These are phyloP conservation scores for Penicillium pancosmium DNA, from an alignment of 495 filamentous ascomycete genomes.

Conservation along the genomic window DNA sequence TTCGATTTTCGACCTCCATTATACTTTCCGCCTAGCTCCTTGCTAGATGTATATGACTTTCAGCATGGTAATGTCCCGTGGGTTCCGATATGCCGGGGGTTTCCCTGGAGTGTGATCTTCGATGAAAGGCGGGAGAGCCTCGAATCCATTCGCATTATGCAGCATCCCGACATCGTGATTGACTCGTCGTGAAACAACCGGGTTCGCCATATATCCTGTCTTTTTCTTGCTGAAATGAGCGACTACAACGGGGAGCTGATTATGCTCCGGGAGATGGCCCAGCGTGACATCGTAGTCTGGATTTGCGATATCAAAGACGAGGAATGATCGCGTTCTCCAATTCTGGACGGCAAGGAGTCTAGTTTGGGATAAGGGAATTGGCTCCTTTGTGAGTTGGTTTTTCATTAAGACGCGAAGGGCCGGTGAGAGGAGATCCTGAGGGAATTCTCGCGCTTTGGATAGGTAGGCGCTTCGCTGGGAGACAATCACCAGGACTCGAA, in stretches of 20 bases:
- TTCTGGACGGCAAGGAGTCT: conserved; percentile 29
- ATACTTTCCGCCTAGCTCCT: background rate
- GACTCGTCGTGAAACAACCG: conserved; percentile 26
- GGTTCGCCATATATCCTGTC: conserved; percentile 24
- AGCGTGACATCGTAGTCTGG: conserved; percentile 27
- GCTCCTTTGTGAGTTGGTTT: conserved; percentile 6
- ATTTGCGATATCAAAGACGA: conserved; percentile 33
- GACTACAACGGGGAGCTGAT: conserved; percentile 29
- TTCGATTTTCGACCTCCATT: background rate
- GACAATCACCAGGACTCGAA: conserved; percentile 29
- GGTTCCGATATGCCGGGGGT: conserved; percentile 24
- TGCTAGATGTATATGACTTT: conserved; percentile 17
- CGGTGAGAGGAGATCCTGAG: conserved; percentile 24
- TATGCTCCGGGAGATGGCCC: conserved; percentile 31
- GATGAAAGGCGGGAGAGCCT: conserved; percentile 26
- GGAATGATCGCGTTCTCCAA: conserved; percentile 27
- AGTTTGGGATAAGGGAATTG: conserved; percentile 1
- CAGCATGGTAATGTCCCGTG: conserved; percentile 29
- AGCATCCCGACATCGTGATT: conserved; percentile 32
- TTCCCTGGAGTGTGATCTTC: conserved; percentile 29
- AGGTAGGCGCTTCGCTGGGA: conserved; percentile 27
- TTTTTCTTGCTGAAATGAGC: conserved; percentile 33
- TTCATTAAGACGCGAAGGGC: conserved; percentile 23
- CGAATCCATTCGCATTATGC: conserved; percentile 32
- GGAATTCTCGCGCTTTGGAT: conserved; percentile 19